Conservation (phyloP, 345 rosid genomes). For the Citropsis articulata region DNA sequence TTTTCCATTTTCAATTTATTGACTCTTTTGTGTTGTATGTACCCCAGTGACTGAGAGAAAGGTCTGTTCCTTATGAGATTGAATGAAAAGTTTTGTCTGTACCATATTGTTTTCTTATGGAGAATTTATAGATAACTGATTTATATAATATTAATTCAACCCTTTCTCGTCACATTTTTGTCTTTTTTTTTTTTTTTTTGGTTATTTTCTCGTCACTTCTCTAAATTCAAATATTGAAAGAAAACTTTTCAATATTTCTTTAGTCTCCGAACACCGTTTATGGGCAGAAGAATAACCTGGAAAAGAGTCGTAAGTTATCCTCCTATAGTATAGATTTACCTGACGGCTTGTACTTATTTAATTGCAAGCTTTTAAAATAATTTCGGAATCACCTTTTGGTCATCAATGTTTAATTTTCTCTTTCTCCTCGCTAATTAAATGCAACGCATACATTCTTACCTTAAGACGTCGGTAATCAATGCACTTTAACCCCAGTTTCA, state of each 20-base stretch:
- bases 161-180: neutral
- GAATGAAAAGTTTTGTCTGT: neutral
- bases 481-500: neutral
- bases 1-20: neutral
- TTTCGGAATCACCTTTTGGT: neutral
- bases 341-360: neutral
- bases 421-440: too few relatives aligned
- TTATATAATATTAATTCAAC: too few relatives aligned
- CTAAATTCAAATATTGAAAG: too few relatives aligned
- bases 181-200: too few relatives aligned
- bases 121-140: neutral
- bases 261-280: neutral
- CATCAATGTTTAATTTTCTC: neutral
- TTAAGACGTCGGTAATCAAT: neutral
- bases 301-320: neutral
- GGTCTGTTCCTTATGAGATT: neutral
- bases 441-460: neutral
- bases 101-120: neutral
- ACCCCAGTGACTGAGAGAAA: neutral
- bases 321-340: neutral
- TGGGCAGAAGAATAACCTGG: neutral
- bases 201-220: too few relatives aligned
- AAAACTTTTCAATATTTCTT: too few relatives aligned
- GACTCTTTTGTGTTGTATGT: neutral
- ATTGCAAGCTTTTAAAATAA: neutral